These are phyloP conservation scores for Penicillium maclennaniae DNA, from an alignment of 495 filamentous ascomycete species.

Conservation along the genomic window DNA sequence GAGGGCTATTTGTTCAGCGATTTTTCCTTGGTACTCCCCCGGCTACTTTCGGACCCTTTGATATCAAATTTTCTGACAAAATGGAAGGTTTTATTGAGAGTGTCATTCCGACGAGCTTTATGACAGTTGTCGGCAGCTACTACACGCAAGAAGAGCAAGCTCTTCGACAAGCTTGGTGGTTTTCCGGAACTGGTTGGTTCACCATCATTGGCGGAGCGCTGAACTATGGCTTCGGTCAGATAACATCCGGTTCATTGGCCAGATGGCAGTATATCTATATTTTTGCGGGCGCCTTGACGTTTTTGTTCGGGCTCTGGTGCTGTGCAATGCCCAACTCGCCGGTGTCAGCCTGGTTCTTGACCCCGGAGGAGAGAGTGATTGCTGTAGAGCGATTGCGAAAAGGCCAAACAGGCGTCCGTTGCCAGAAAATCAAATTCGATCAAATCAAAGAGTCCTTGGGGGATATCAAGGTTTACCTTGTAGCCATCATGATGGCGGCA, in stretches of 20 bases:
- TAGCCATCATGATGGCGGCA: slow-evolving; percentile 55
- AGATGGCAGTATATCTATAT: slow-evolving; percentile 70
- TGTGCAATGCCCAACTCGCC: slow-evolving; percentile 53
- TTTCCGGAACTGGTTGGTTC: slow-evolving; percentile 61
- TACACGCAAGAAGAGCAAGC: slow-evolving; percentile 68
- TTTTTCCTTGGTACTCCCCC: slow-evolving; percentile 54
- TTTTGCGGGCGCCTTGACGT: slow-evolving; percentile 59
- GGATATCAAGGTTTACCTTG: slow-evolving; percentile 51
- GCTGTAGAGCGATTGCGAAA: slow-evolving; percentile 52
- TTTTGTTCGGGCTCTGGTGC: slow-evolving; percentile 61
- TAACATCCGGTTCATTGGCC: slow-evolving; percentile 48
- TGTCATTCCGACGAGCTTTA: slow-evolving; percentile 65
- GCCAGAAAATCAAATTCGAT: slow-evolving; percentile 45
- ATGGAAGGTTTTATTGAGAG: slow-evolving; percentile 58
- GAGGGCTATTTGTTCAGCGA: slow-evolving; percentile 63
- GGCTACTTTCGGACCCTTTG: not conserved
- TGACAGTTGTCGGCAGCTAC: slow-evolving; percentile 59
- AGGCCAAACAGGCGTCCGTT: slow-evolving; percentile 51
- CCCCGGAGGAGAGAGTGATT: slow-evolving; percentile 45
- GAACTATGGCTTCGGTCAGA: slow-evolving; percentile 69
- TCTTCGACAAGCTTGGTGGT: slow-evolving; percentile 67
- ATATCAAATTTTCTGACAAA: not conserved
- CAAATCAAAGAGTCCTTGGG: slow-evolving; percentile 48
- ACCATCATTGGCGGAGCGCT: slow-evolving; percentile 64
- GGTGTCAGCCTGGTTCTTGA: slow-evolving; percentile 52